These are phyloP conservation scores for Dactylellina haptotyla DNA, from an alignment of 2,329 filamentous ascomycete genomes.

Conservation along the genomic window DNA sequence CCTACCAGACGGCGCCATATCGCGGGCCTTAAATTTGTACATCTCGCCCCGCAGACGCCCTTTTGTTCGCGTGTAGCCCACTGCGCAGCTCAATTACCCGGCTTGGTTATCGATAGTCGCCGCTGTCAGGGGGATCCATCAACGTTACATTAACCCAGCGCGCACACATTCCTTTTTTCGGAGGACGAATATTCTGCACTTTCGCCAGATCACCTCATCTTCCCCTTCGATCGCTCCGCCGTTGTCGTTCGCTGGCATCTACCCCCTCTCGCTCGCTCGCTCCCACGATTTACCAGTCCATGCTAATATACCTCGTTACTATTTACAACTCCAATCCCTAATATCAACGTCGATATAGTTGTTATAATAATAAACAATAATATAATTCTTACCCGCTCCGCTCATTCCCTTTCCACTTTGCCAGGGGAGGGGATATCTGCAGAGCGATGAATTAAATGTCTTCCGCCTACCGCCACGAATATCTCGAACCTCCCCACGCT, in stretches of 20 bases:
- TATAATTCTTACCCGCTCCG: no score
- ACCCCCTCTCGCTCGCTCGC: background rate
- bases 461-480: slow-evolving; percentile 49
- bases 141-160: slow-evolving; percentile 21
- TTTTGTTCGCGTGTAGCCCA: no score
- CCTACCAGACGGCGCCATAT: no score
- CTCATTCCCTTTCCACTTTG: background rate
- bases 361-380: no score
- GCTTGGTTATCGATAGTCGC: background rate
- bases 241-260: background rate
- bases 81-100: background rate
- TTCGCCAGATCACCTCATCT: background rate
- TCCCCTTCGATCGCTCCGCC: background rate
- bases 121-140: slow-evolving; percentile 25
- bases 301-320: background rate
- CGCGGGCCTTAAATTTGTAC: no score
- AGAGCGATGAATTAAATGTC: slow-evolving; percentile 52
- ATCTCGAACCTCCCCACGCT: slow-evolving; percentile 49
- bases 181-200: background rate
- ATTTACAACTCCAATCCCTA: background rate
- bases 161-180: slow-evolving; percentile 1
- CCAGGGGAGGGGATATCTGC: background rate
- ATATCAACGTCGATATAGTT: no score
- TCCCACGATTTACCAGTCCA: background rate
- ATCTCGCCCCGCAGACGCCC: no score